phyloP scores from a whole-genome alignment of 768 basidiomycete genomes.

The Mycena albidolilacea region DNA sequence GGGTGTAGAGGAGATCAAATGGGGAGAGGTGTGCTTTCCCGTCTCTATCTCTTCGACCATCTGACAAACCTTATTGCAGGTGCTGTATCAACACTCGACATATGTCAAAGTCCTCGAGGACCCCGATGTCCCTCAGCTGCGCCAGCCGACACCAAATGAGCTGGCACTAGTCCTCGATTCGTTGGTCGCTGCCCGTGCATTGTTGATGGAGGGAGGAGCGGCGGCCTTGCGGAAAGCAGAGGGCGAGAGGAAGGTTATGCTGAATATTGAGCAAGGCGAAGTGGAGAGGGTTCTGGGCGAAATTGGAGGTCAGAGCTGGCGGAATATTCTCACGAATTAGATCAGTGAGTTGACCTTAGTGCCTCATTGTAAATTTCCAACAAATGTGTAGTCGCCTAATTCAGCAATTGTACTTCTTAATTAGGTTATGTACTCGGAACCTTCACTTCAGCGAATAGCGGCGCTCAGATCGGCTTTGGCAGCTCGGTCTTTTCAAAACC shows the following conservation, averaged over 20 bases:
- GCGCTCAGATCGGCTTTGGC: no score
- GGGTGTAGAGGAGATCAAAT: conserved; percentile 90
- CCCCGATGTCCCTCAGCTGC: conserved; percentile 51
- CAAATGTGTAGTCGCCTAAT: neutral
- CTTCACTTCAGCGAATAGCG: no score
- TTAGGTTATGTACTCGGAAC: no score
- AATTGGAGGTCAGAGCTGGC: conserved; percentile 80
- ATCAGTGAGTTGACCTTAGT: no score
- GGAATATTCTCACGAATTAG: conserved; percentile 58
- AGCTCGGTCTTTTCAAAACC: no score
- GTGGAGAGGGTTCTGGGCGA: conserved; percentile 90
- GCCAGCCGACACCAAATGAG: conserved; percentile 74
- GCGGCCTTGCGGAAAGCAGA: conserved; percentile 68
- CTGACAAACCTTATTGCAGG: conserved; percentile 53
- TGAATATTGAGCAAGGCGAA: conserved; percentile 89
- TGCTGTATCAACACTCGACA: conserved; percentile 82
- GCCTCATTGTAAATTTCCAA: neutral
- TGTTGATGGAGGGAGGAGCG: conserved; percentile 79
- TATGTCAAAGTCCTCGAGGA: conserved; percentile 80
- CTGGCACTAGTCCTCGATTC: conserved; percentile 81
- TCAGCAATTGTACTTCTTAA: no score
- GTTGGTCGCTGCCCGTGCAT: conserved; percentile 81
- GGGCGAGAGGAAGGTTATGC: conserved; percentile 78
- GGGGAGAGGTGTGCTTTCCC: conserved; percentile 72
- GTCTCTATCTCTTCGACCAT: conserved; percentile 41